phyloP scores from a whole-genome alignment of 2,329 filamentous ascomycete genomes.

The Neopestalotiopsis sp. region DNA sequence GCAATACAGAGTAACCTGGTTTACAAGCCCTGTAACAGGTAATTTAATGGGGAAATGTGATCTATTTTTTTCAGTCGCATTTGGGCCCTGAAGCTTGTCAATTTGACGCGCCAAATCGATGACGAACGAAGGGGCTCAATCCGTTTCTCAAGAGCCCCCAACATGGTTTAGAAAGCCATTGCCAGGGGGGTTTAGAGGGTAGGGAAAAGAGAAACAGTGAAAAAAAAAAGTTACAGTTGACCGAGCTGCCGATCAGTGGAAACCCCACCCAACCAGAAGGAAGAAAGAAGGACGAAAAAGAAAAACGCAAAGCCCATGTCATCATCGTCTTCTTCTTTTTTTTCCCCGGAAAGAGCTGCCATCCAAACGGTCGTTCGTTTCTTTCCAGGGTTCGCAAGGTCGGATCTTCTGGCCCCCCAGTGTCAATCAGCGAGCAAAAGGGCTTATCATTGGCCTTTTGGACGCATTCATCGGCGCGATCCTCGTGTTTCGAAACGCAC shows the following conservation, averaged over 20 bases:
- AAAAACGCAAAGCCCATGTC: not conserved
- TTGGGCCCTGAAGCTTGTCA: not conserved
- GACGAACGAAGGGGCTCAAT: not conserved
- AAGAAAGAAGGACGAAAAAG: not conserved
- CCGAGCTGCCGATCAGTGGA: not conserved
- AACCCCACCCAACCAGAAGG: not conserved
- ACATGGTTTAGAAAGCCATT: not conserved
- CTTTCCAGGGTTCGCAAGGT: not conserved
- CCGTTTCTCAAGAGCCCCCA: not conserved
- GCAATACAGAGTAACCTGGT: no score
- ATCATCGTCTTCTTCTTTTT: not conserved
- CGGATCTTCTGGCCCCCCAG: not conserved
- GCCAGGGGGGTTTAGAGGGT: not conserved
- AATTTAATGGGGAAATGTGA: conserved; percentile 1
- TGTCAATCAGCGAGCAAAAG: not conserved
- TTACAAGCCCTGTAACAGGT: not conserved
- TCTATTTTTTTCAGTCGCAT: not conserved
- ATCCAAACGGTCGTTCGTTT: conserved; percentile 2
- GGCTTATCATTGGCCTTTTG: conserved; percentile 8
- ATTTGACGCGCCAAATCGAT: conserved; percentile 4
- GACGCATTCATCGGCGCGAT: conserved; percentile 7
- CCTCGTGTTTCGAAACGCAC: conserved; percentile 17
- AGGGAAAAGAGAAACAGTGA: not conserved
- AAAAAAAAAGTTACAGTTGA: not conserved
- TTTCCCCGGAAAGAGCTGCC: conserved; percentile 3